A percentile compares a stretch with the other conserved stretches of the same genome.
These are phyloP conservation scores for Silene latifolia DNA, from an alignment of 148 eudicot species.

Conservation along the genomic window DNA sequence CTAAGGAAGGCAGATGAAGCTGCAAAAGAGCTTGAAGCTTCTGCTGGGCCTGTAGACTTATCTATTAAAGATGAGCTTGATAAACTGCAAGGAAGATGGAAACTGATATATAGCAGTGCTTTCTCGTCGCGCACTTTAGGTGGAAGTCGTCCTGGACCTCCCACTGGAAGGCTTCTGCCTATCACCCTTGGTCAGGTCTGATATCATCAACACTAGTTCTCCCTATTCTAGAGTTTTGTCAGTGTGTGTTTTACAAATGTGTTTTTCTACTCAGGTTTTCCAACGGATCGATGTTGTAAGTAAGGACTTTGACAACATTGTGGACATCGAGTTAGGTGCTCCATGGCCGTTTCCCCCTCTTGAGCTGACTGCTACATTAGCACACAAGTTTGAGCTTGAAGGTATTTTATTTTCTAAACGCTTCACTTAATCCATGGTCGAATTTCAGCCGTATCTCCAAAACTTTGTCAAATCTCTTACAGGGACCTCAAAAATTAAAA, in stretches of 20 bases:
- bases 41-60: constrained; percentile 65
- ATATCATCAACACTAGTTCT: background rate
- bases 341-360: constrained; percentile 91
- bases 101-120: constrained; percentile 86
- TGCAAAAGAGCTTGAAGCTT: constrained; percentile 78
- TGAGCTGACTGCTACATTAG: constrained; percentile 79
- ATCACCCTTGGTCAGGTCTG: constrained; percentile 93
- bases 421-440: background rate
- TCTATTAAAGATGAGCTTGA: constrained; percentile 43
- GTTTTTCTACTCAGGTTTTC: constrained; percentile 54
- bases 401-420: constrained; percentile 37
- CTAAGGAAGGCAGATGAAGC: constrained; percentile 67
- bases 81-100: constrained; percentile 92
- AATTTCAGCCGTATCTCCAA: background rate
- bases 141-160: constrained; percentile 94
- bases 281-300: constrained; percentile 84
- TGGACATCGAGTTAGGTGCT: constrained; percentile 73
- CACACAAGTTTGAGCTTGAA: constrained; percentile 84
- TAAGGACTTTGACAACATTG: constrained; percentile 94
- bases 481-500: constrained; percentile 59
- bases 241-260: background rate
- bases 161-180: constrained; percentile 79
- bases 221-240: background rate
- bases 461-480: background rate
- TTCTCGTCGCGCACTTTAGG: constrained; percentile 96